Conservation (phyloP, 306 rosid species). For the Cicer arietinum region DNA sequence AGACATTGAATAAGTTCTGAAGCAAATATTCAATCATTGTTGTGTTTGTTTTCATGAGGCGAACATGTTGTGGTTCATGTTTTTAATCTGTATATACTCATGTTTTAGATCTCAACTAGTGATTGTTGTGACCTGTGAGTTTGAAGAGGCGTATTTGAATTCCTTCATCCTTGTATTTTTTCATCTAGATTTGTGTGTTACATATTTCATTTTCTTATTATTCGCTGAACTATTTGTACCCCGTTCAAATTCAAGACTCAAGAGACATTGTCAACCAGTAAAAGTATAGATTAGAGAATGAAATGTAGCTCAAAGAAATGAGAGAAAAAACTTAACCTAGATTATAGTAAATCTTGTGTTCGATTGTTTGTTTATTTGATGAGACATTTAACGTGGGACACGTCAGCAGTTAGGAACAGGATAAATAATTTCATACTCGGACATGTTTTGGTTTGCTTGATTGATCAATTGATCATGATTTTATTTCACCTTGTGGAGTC, state of each 20-base stretch:
- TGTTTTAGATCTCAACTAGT: slow-evolving; percentile 11
- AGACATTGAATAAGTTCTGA: slow-evolving; percentile 19
- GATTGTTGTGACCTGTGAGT: slow-evolving; percentile 1
- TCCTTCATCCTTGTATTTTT: slow-evolving; percentile 34
- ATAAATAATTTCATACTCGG: neutral
- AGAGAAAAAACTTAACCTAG: neutral
- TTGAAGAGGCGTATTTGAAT: slow-evolving; percentile 29
- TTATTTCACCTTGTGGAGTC: neutral
- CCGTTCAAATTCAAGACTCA: neutral
- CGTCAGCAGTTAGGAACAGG: slow-evolving; percentile 13
- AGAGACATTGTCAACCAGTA: neutral
- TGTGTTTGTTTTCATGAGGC: slow-evolving; percentile 13
- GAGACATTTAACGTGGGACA: slow-evolving; percentile 8
- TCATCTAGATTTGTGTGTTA: slow-evolving; percentile 5
- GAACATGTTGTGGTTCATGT: neutral
- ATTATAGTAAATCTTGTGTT: neutral
- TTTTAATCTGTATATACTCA: neutral
- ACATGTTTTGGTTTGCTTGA: neutral
- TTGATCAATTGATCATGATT: slow-evolving; percentile 19
- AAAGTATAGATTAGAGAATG: slow-evolving; percentile 1
- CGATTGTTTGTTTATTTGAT: slow-evolving; percentile 23
- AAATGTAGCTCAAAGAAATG: slow-evolving; percentile 31
- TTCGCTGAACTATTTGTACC: neutral
- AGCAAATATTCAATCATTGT: slow-evolving; percentile 29
- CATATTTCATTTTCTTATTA: slow-evolving; percentile 21